These are phyloP conservation scores for Colletotrichum godetiae DNA, from an alignment of 2,329 filamentous ascomycete genomes.

Conservation along the genomic window DNA sequence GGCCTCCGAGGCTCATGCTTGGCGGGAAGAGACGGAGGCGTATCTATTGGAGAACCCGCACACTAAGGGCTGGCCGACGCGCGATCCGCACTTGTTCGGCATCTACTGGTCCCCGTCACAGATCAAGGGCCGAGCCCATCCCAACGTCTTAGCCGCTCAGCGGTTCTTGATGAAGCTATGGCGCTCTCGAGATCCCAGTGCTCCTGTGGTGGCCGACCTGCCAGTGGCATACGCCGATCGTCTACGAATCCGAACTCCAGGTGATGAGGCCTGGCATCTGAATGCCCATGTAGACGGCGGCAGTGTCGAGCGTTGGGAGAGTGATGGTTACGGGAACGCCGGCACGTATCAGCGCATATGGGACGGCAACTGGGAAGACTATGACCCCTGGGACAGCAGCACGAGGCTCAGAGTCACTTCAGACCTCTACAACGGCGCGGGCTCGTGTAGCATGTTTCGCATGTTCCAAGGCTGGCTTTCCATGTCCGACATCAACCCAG, in stretches of 20 bases:
- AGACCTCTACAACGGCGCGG: conserved; percentile 68
- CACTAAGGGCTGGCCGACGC: conserved; percentile 44
- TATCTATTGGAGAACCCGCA: conserved; percentile 61
- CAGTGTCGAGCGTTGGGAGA: conserved; percentile 78
- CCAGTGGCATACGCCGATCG: conserved; percentile 77
- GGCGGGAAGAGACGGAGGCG: conserved; percentile 60
- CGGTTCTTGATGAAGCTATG: conserved; percentile 75
- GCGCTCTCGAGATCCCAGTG: conserved; percentile 67
- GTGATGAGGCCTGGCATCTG: conserved; percentile 59
- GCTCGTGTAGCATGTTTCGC: conserved; percentile 67
- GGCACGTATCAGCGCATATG: conserved; percentile 67
- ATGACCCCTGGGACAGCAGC: conserved; percentile 67
- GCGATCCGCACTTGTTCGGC: conserved; percentile 47
- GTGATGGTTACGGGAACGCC: conserved; percentile 71
- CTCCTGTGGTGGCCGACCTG: conserved; percentile 69
- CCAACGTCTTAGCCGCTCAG: conserved; percentile 72
- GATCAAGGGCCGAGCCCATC: conserved; percentile 74
- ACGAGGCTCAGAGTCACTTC: conserved; percentile 64
- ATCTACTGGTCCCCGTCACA: conserved; percentile 75
- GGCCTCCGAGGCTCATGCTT: conserved; percentile 64
- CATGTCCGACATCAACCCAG: conserved; percentile 67
- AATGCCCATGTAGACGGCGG: conserved; percentile 79
- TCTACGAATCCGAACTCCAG: conserved; percentile 72
- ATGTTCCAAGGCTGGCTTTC: conserved; percentile 70
- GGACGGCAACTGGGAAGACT: conserved; percentile 64